Conservation (phyloP, 495 filamentous ascomycete genomes). For the Elaphomyces granulatus region DNA sequence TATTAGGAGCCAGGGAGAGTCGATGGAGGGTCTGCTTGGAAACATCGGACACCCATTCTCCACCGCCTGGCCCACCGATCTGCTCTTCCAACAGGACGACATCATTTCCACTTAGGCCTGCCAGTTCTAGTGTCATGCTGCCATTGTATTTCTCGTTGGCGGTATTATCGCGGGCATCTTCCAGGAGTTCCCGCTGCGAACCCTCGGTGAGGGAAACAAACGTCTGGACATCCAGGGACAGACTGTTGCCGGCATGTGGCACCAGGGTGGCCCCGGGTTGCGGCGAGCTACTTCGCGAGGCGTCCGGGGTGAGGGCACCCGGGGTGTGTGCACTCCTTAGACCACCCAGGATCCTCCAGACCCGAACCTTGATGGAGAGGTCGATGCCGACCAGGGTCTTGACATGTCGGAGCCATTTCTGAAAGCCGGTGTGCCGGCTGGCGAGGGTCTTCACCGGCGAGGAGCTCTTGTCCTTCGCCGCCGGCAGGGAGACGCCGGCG, state of each 20-base stretch:
- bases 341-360: conserved; percentile 56
- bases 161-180: conserved; percentile 54
- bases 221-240: conserved; percentile 55
- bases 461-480: conserved; percentile 43
- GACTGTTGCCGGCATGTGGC: conserved; percentile 42
- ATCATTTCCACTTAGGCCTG: conserved; percentile 52
- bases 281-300: conserved; percentile 41
- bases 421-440: conserved; percentile 50
- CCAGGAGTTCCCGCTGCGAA: conserved; percentile 54
- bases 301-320: conserved; percentile 42
- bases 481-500: conserved; percentile 41
- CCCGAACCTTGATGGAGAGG: conserved; percentile 53
- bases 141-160: conserved; percentile 67
- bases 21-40: conserved; percentile 26
- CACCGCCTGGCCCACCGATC: conserved; percentile 37
- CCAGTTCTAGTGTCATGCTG: conserved; percentile 41
- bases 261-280: conserved; percentile 26
- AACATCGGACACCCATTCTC: conserved; percentile 49
- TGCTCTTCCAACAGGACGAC: conserved; percentile 68
- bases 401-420: conserved; percentile 57
- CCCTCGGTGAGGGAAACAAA: conserved; percentile 56
- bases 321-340: conserved; percentile 28
- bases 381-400: conserved; percentile 54
- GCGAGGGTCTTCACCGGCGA: conserved; percentile 48
- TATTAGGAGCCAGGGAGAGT: conserved; percentile 26